Conservation (phyloP, 2,329 filamentous ascomycete species). For the Neoscytalidium dimidiatum region DNA sequence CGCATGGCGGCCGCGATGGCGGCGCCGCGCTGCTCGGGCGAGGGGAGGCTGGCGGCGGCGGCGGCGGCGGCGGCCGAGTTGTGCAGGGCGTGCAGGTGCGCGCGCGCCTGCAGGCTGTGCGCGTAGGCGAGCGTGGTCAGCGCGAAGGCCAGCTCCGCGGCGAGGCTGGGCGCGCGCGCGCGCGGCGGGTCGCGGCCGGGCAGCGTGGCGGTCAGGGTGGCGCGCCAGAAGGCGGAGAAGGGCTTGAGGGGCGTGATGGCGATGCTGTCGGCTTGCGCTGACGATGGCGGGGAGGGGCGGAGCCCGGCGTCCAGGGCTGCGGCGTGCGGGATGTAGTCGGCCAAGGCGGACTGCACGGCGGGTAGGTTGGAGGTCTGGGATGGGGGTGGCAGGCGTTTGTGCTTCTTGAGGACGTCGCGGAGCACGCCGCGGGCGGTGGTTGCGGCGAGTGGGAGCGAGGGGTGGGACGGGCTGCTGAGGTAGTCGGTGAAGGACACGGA, state of each 20-base stretch:
- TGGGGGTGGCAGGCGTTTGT: slow-evolving; percentile 78
- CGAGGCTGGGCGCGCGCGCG: slow-evolving; percentile 71
- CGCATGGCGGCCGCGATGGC: slow-evolving; percentile 75
- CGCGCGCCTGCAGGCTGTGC: slow-evolving; percentile 71
- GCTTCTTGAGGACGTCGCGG: slow-evolving; percentile 79
- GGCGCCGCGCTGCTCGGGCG: slow-evolving; percentile 66
- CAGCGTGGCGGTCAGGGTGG: slow-evolving; percentile 68
- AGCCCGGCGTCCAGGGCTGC: slow-evolving; percentile 71
- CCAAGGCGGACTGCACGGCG: slow-evolving; percentile 68
- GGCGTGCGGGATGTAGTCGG: slow-evolving; percentile 81
- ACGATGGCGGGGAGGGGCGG: slow-evolving; percentile 50
- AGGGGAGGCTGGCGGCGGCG: too few relatives aligned
- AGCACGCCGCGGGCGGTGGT: slow-evolving; percentile 84
- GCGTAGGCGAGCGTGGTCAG: slow-evolving; percentile 76
- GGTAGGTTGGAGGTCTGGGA: slow-evolving; percentile 72
- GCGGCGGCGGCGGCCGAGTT: slow-evolving; percentile 53
- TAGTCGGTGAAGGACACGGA: slow-evolving; percentile 77
- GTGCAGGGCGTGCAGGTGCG: slow-evolving; percentile 73
- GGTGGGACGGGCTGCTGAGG: slow-evolving; percentile 80
- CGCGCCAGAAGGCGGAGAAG: slow-evolving; percentile 77
- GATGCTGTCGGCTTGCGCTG: slow-evolving; percentile 61
- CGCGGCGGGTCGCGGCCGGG: slow-evolving; percentile 63
- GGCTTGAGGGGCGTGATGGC: slow-evolving; percentile 67
- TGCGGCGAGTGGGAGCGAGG: slow-evolving; percentile 79
- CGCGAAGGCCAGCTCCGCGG: slow-evolving; percentile 80